Percentiles rank a stretch among this genome's conserved stretches.
Evolutionary conservation across 2,329 filamentous ascomycete species (phyloP).

Genomic region (Xylaria sp.): DNA sequence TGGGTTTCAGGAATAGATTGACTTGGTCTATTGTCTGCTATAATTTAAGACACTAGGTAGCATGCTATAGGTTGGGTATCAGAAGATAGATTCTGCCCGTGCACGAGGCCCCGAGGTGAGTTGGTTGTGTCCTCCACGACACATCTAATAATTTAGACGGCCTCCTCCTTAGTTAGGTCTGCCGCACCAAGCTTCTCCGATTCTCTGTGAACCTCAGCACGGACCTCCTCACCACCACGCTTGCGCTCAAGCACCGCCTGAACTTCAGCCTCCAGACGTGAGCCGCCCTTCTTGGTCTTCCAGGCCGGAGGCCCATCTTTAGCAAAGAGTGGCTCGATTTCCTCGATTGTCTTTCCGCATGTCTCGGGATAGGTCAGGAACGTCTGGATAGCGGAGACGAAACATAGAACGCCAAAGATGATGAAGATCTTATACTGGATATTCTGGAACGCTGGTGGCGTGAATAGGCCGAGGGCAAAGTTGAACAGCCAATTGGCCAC

Average conservation of each 20-base stretch:
- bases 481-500: conserved; percentile 63
- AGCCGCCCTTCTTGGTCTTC: conserved; percentile 44
- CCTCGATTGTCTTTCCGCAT: conserved; percentile 48
- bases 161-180: conserved; percentile 1
- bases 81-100: not conserved
- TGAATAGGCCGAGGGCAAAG: conserved; percentile 64
- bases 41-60: not conserved
- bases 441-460: conserved; percentile 62
- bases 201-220: conserved; percentile 26
- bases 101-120: not conserved
- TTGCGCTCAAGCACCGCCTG: conserved; percentile 35
- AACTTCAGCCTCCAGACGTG: conserved; percentile 37
- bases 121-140: not conserved
- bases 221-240: conserved; percentile 22
- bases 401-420: conserved; percentile 47
- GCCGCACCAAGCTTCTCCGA: conserved; percentile 23
- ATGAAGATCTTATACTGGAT: conserved; percentile 59
- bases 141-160: not conserved
- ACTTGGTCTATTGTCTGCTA: not conserved
- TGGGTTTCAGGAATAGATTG: not conserved
- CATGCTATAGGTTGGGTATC: not conserved
- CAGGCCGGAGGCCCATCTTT: conserved; percentile 45
- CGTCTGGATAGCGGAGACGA: conserved; percentile 42
- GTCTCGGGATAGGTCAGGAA: conserved; percentile 46
- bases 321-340: conserved; percentile 45